phyloP scores from a whole-genome alignment of 2,329 filamentous ascomycete species.

The Phyllachora maydis region DNA sequence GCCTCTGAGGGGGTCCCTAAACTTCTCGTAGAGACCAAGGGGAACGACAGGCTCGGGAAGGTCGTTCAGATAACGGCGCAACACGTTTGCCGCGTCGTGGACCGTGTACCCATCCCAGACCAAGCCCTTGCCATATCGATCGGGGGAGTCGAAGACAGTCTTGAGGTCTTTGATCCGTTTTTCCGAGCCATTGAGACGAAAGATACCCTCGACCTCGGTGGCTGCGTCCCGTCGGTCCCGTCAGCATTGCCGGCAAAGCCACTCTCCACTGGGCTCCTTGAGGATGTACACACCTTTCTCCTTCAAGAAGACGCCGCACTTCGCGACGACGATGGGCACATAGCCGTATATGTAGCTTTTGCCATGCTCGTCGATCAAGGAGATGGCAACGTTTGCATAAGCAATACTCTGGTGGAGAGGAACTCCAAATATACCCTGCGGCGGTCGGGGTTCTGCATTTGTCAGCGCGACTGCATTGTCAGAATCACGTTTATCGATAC shows the following conservation, averaged over 20 bases:
- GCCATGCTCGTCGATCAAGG: conserved; percentile 76
- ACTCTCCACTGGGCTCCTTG: no score
- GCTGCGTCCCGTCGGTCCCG: conserved; percentile 32
- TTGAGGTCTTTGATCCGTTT: conserved; percentile 97
- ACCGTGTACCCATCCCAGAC: conserved; percentile 97
- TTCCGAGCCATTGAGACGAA: conserved; percentile 85
- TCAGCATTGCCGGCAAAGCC: no score
- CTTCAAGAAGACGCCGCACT: conserved; percentile 92
- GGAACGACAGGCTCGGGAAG: conserved; percentile 93
- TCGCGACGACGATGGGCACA: conserved; percentile 93
- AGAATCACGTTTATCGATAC: no score
- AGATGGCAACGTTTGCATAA: conserved; percentile 96
- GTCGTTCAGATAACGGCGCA: conserved; percentile 88
- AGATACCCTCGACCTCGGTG: conserved; percentile 88
- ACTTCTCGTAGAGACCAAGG: conserved; percentile 77
- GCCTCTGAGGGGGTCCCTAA: conserved; percentile 61
- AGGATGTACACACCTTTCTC: conserved; percentile 58
- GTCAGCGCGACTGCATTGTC: no score
- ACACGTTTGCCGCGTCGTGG: conserved; percentile 91
- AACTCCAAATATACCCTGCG: conserved; percentile 79
- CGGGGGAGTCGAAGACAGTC: conserved; percentile 77
- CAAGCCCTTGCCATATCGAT: conserved; percentile 87
- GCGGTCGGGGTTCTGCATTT: conserved; percentile 20
- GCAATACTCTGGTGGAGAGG: conserved; percentile 86
- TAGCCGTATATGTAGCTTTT: conserved; percentile 97